Percentiles rank a stretch among this genome's conserved stretches.
Conservation (phyloP, 768 basidiomycete species). For the Lentinula lateritia region DNA sequence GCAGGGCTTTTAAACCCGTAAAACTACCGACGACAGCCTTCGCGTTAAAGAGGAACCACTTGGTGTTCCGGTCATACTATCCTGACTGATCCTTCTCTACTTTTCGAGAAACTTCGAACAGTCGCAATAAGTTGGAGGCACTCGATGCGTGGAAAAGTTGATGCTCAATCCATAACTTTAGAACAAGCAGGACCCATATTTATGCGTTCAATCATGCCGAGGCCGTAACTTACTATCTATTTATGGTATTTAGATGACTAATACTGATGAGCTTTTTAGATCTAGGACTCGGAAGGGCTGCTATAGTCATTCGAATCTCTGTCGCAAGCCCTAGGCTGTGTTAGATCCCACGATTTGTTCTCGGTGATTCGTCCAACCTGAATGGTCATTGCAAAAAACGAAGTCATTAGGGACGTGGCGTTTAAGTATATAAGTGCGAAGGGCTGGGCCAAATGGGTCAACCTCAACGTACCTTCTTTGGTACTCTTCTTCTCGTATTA, state of each 20-base stretch:
- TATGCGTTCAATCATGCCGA: not conserved
- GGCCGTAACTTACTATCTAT: not conserved
- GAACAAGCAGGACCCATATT: too few species aligned
- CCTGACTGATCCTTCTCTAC: not conserved
- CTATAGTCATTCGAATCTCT: not conserved
- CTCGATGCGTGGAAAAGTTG: too few species aligned
- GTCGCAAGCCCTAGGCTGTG: not conserved
- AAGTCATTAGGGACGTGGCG: not conserved
- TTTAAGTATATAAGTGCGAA: not conserved
- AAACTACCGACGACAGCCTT: not conserved
- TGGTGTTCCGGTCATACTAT: not conserved
- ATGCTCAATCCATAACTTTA: too few species aligned
- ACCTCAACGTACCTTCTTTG: not conserved
- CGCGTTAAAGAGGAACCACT: not conserved
- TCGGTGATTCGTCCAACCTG: not conserved
- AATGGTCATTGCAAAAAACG: not conserved
- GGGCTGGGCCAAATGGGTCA: not conserved
- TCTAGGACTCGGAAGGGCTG: not conserved
- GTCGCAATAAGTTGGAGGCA: too few species aligned
- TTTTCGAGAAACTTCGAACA: not conserved
- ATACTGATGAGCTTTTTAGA: not conserved
- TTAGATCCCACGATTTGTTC: not conserved
- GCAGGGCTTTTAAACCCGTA: not conserved
- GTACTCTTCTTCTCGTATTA: not conserved
- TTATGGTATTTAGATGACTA: not conserved